Conservation (phyloP, 2,329 filamentous ascomycete species). For the Curvularia sp. region DNA sequence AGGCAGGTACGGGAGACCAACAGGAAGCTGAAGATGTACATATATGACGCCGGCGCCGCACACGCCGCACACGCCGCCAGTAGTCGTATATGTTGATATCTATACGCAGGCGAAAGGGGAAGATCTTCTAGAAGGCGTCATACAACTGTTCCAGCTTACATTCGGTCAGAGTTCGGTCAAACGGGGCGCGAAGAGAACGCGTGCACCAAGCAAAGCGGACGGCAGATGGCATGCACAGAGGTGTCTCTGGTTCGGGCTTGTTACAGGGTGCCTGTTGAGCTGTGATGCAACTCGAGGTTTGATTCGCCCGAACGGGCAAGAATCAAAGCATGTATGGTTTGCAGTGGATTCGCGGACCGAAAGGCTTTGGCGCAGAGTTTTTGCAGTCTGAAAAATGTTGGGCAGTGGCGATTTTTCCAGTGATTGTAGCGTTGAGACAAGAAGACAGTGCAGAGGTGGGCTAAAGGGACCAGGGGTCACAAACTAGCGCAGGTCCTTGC, state of each 20-base stretch:
- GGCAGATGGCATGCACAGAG: conserved; percentile 12
- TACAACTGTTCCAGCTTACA: background rate
- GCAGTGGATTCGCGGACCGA: conserved; percentile 2
- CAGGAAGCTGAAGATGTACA: conserved; percentile 2
- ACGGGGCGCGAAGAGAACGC: background rate
- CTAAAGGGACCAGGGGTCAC: background rate
- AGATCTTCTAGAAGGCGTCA: conserved; percentile 25
- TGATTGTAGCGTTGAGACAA: background rate
- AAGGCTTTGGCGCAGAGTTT: conserved; percentile 1
- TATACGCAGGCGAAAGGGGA: conserved; percentile 17
- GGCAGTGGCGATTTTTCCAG: conserved; percentile 3
- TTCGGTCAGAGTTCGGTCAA: background rate
- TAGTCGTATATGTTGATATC: conserved; percentile 9
- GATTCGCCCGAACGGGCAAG: conserved; percentile 9
- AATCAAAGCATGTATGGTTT: background rate
- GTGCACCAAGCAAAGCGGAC: background rate
- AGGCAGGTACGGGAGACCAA: background rate
- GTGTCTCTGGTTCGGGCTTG: conserved; percentile 7
- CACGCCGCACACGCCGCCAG: conserved; percentile 1
- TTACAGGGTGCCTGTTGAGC: conserved; percentile 11
- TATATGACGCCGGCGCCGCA: too few relatives aligned
- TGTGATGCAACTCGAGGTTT: conserved; percentile 13
- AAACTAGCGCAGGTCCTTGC: conserved; percentile 11
- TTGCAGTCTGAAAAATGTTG: background rate
- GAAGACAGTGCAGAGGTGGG: background rate